Percentiles rank a stretch among this genome's conserved stretches.
Evolutionary conservation across 2,329 filamentous ascomycete genomes (phyloP).

Genomic region (Aureobasidium sp.): DNA sequence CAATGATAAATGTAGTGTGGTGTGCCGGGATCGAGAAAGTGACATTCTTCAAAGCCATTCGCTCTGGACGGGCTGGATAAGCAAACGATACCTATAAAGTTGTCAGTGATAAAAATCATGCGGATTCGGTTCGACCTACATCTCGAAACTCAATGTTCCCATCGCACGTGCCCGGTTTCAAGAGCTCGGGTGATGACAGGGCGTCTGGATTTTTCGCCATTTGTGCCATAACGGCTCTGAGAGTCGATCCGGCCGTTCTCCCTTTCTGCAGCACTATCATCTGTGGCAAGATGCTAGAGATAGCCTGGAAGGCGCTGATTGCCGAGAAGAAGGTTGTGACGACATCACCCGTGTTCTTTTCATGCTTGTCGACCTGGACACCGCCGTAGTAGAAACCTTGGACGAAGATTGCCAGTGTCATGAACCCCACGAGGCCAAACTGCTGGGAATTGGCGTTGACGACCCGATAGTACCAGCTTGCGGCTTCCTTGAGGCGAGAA

Average conservation of each 20-base stretch:
- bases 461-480: slow-evolving; percentile 58
- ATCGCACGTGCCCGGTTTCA: slow-evolving; percentile 38
- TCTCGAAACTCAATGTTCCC: slow-evolving; percentile 65
- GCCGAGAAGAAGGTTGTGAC: slow-evolving; percentile 82
- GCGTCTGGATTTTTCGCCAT: slow-evolving; percentile 23
- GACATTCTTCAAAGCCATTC: slow-evolving; percentile 54
- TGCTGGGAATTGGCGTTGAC: slow-evolving; percentile 64
- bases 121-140: slow-evolving; percentile 40
- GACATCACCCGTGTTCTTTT: slow-evolving; percentile 57
- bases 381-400: slow-evolving; percentile 87
- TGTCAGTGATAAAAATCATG: not conserved
- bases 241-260: slow-evolving; percentile 60
- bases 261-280: slow-evolving; percentile 74
- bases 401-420: slow-evolving; percentile 73
- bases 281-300: slow-evolving; percentile 69
- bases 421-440: slow-evolving; percentile 64
- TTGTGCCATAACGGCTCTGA: slow-evolving; percentile 44
- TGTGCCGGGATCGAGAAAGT: slow-evolving; percentile 55
- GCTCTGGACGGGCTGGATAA: slow-evolving; percentile 62
- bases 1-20: slow-evolving; percentile 72
- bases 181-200: slow-evolving; percentile 19
- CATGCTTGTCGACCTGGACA: slow-evolving; percentile 55
- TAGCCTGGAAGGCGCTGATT: slow-evolving; percentile 65
- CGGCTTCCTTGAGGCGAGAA: slow-evolving; percentile 50
- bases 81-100: slow-evolving; percentile 63